These are phyloP conservation scores for Calonectria multiphialidica DNA, from an alignment of 2,329 filamentous ascomycete genomes.

Conservation along the genomic window DNA sequence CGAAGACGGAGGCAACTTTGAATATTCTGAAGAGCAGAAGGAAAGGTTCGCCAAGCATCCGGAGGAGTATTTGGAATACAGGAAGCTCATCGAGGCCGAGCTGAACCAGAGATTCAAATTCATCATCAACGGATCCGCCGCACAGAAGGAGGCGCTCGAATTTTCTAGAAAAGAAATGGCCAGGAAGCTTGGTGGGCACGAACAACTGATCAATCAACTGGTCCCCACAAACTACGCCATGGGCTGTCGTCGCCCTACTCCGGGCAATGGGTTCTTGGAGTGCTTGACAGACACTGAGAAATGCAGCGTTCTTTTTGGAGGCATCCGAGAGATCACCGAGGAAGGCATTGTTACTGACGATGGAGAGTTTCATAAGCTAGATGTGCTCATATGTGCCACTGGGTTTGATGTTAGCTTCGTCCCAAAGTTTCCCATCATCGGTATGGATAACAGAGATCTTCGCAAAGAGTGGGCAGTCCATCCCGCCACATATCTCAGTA, in stretches of 20 bases:
- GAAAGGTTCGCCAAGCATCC: background rate
- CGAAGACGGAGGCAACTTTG: background rate
- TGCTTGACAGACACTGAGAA: background rate
- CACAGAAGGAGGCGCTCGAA: background rate
- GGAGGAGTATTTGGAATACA: background rate
- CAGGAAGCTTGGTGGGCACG: background rate
- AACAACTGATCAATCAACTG: background rate
- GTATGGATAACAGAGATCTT: background rate
- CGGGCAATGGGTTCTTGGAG: background rate
- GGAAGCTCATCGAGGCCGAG: background rate
- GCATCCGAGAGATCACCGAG: background rate
- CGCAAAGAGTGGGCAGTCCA: background rate
- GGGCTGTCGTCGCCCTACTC: background rate
- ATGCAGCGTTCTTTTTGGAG: background rate
- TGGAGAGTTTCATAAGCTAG: background rate
- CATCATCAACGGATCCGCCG: background rate
- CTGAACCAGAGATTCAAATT: background rate
- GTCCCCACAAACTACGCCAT: background rate
- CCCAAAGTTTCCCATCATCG: background rate
- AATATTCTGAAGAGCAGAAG: background rate
- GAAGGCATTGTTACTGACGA: background rate
- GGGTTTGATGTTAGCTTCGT: slow-evolving; percentile 1
- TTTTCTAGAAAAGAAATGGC: background rate
- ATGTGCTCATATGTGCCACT: background rate
- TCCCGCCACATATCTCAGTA: background rate